phyloP scores from a whole-genome alignment of 2,329 filamentous ascomycete genomes.

The Pestalotiopsis fici region DNA sequence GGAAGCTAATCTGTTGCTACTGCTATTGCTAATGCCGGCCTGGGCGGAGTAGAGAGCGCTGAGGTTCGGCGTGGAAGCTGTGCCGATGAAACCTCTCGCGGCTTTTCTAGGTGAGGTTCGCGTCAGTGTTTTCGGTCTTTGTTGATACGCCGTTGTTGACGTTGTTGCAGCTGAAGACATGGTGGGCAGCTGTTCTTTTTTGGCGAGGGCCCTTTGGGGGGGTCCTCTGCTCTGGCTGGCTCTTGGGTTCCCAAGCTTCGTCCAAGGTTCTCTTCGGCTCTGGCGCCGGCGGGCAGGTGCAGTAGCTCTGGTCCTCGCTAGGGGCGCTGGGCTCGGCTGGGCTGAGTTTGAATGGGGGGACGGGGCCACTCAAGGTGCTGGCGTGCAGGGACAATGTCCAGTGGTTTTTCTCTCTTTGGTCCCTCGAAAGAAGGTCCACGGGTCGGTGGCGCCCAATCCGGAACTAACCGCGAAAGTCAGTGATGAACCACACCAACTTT shows the following conservation, averaged over 20 bases:
- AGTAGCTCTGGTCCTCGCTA: not conserved
- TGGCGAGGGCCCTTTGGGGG: not conserved
- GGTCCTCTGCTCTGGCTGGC: not conserved
- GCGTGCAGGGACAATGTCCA: not conserved
- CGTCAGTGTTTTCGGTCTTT: slow-evolving; percentile 26
- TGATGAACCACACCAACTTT: not conserved
- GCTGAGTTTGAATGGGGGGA: not conserved
- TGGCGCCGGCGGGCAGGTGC: not conserved
- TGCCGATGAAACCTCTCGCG: slow-evolving; percentile 35
- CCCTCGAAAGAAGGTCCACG: not conserved
- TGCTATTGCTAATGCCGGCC: slow-evolving; percentile 24
- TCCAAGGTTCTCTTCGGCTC: not conserved
- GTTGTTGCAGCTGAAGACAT: slow-evolving; percentile 35
- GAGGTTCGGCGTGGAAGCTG: slow-evolving; percentile 62
- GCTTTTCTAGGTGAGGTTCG: slow-evolving; percentile 34
- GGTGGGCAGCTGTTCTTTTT: slow-evolving; percentile 26
- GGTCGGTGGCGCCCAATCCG: not conserved
- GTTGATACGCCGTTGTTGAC: slow-evolving; percentile 33
- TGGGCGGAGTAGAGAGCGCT: slow-evolving; percentile 51
- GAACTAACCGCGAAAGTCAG: not conserved
- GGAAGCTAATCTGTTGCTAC: slow-evolving; percentile 36
- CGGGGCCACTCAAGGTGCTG: not conserved
- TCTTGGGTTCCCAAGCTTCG: not conserved
- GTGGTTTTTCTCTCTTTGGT: not conserved
- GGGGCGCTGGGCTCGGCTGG: not conserved